Conservation (phyloP, 805 yeast species). For the Starmerella khaoyaiensis region DNA sequence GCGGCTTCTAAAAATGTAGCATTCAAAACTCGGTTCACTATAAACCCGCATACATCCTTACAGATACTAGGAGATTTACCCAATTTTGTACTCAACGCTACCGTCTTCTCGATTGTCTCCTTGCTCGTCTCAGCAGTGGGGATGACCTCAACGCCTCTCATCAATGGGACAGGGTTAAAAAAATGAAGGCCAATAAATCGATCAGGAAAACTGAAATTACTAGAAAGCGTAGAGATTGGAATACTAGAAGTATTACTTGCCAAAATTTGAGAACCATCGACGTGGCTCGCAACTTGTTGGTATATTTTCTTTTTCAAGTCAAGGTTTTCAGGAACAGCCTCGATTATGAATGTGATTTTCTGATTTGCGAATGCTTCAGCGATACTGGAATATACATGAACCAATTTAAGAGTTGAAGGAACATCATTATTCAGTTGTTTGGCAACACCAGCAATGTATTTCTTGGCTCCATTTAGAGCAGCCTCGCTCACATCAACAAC, state of each 20-base stretch:
- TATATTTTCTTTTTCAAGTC: constrained; percentile 29
- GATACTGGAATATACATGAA: not conserved
- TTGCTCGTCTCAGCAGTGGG: constrained; percentile 31
- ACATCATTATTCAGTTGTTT: constrained; percentile 28
- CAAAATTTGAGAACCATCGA: constrained; percentile 25
- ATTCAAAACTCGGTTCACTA: constrained; percentile 33
- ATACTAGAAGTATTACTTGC: constrained; percentile 35
- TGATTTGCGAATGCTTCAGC: constrained; percentile 25
- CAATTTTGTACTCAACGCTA: constrained; percentile 27
- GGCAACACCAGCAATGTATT: constrained; percentile 28
- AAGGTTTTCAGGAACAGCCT: constrained; percentile 34
- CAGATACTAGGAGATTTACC: constrained; percentile 29
- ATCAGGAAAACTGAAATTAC: constrained; percentile 32
- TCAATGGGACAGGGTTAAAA: constrained; percentile 37
- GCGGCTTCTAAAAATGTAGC: constrained; percentile 35
- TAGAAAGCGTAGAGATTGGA: constrained; percentile 33
- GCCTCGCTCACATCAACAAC: constrained; percentile 27
- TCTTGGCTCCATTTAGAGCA: constrained; percentile 26
- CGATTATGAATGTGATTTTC: constrained; percentile 31
- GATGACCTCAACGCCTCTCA: constrained; percentile 33
- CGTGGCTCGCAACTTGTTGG: constrained; percentile 20
- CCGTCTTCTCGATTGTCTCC: constrained; percentile 25
- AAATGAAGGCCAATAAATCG: constrained; percentile 34
- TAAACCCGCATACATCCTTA: constrained; percentile 31
- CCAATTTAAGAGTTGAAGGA: constrained; percentile 18